These are phyloP conservation scores for Lichtheimia hyalospora DNA, from an alignment of 371 early-diverging fungal genomes.

Conservation along the genomic window DNA sequence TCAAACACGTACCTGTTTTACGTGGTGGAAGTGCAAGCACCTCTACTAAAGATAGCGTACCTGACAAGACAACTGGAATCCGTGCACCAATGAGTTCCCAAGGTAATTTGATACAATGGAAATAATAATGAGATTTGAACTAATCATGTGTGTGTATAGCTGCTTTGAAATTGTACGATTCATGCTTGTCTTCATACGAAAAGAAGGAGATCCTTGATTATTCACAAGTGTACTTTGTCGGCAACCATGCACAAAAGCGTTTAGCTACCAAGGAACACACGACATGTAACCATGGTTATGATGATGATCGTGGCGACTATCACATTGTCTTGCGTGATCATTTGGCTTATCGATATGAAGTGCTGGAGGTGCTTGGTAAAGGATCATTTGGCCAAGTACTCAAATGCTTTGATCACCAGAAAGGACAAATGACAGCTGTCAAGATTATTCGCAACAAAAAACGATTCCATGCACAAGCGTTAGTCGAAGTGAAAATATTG, in stretches of 20 bases:
- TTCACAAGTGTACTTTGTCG: conserved; percentile 83
- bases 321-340: conserved; percentile 76
- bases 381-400: conserved; percentile 94
- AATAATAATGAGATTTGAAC: neutral
- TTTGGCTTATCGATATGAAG: conserved; percentile 81
- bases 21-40: conserved; percentile 22
- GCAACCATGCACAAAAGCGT: conserved; percentile 66
- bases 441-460: conserved; percentile 91
- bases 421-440: conserved; percentile 76
- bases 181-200: conserved; percentile 76
- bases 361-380: conserved; percentile 79
- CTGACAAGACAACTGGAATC: conserved; percentile 4
- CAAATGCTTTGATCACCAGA: conserved; percentile 78
- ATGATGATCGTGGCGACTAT: conserved; percentile 86
- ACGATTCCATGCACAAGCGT: conserved; percentile 85
- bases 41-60: conserved; percentile 5
- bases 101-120: conserved; percentile 7
- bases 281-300: conserved; percentile 72
- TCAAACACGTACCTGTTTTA: conserved; percentile 12
- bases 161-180: conserved; percentile 62
- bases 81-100: conserved; percentile 47
- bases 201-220: conserved; percentile 81
- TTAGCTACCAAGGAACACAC: conserved; percentile 45
- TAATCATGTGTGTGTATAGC: conserved; percentile 8
- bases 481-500: conserved; percentile 84